Base-by-base conservation (phyloP, 108 stramenopile genomes). In the Aurantiochytrium sp. region DNA sequence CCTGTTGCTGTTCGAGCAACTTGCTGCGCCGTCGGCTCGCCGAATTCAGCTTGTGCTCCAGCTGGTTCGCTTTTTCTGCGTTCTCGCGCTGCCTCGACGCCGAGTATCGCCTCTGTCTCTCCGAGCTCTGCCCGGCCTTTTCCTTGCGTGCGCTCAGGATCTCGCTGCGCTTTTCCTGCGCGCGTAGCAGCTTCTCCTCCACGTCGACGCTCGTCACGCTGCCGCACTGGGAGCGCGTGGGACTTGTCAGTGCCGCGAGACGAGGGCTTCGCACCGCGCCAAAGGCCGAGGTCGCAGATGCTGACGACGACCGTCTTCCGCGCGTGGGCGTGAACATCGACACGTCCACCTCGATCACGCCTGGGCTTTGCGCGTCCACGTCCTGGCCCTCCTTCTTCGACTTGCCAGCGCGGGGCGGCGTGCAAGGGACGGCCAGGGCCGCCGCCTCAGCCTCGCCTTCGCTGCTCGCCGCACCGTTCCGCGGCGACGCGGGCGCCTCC, bases 341-440 rank as follows among this genome's bases (percentile, higher is more conserved):
- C 45, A 83, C 51, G 51, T 83, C 76, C 4, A 83, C 76, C 76
- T 83, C 76, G 76, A 83, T 83, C 76, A 83, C 76, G 51, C 49
- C n/a, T 8, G 90, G 60, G 90, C 88, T 47, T 4, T 16, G 10
- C n/a, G 72, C 29, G 51, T 83, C 76, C 2, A 21, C 5, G 49
- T 83, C 76, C 6, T 45, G 4, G 28, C 25, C 42, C 25, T 14
- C 14, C 55, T 57, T 57, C 55, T 57, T 57, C 35, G 35, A 35
- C 35, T 35, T 35, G 35, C 35, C 35, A 2, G 55, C 55, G 55
- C 55, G 55, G 14, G 55, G 55, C 55, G 55, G 55, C 55, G 55
- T 57, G 55, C 14, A 57, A 8, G 55, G 55, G 55, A 16, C 55
- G 14, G 55, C 55, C 55, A 57, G 55, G 55, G 55, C 55, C 14